Percentiles rank a stretch among this genome's conserved stretches.
Evolutionary conservation across 805 yeast species (phyloP).

Genomic region (Nakazawaea populi): DNA sequence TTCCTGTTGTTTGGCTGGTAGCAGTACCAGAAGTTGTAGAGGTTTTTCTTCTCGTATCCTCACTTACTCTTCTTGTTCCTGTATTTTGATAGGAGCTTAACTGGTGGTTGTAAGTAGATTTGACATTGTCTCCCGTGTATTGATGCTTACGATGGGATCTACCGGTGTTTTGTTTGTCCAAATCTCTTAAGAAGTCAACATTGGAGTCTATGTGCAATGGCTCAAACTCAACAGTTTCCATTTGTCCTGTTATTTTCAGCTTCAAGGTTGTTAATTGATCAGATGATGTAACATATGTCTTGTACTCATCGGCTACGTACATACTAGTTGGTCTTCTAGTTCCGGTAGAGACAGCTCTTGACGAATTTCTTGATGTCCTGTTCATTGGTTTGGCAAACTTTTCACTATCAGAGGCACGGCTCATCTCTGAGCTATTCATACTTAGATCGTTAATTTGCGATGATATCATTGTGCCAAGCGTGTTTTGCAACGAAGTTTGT

Average conservation of each 20-base stretch:
- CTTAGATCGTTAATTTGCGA: slow-evolving; percentile 1
- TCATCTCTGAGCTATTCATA: slow-evolving; percentile 1
- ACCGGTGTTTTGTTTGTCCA: slow-evolving; percentile 30
- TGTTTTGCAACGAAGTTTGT: slow-evolving; percentile 3
- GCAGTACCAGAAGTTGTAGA: neutral
- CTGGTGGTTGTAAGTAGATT: slow-evolving; percentile 16
- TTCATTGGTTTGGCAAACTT: slow-evolving; percentile 1
- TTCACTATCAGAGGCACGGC: neutral
- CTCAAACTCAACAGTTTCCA: slow-evolving; percentile 25
- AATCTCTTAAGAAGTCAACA: slow-evolving; percentile 30
- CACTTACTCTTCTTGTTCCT: slow-evolving; percentile 9
- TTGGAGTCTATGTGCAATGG: slow-evolving; percentile 28
- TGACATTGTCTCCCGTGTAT: slow-evolving; percentile 26
- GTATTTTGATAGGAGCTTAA: neutral
- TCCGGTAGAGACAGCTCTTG: neutral
- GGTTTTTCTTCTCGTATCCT: slow-evolving; percentile 15
- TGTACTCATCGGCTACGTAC: slow-evolving; percentile 20
- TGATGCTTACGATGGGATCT: slow-evolving; percentile 20
- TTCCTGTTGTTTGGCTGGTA: neutral
- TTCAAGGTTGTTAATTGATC: slow-evolving; percentile 8
- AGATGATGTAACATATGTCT: slow-evolving; percentile 2
- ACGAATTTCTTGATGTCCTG: slow-evolving; percentile 1
- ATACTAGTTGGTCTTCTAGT: slow-evolving; percentile 27
- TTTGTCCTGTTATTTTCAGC: slow-evolving; percentile 4
- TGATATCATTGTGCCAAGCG: neutral